These are phyloP conservation scores for Tephrocybe rancida DNA, from an alignment of 768 basidiomycete species.

Conservation along the genomic window DNA sequence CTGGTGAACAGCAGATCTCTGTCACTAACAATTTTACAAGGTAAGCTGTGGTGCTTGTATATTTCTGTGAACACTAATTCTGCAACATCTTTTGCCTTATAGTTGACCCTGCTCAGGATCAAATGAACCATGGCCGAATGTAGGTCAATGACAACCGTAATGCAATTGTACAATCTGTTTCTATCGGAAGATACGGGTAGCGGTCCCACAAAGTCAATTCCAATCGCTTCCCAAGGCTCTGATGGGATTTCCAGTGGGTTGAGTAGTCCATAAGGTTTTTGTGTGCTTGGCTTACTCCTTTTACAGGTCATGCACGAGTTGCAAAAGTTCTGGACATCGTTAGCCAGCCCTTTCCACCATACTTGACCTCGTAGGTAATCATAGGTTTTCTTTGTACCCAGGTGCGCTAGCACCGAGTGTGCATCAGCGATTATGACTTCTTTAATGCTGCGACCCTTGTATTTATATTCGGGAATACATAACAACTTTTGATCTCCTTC, in stretches of 20 bases:
- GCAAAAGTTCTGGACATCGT: not conserved
- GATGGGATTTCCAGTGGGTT: not conserved
- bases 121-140: not conserved
- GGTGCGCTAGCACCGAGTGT: slow-evolving; percentile 24
- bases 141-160: not conserved
- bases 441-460: slow-evolving; percentile 1
- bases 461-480: slow-evolving; percentile 15
- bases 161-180: not conserved
- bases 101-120: not conserved
- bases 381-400: slow-evolving; percentile 31
- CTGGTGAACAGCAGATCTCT: not conserved
- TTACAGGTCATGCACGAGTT: not conserved
- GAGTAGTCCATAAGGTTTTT: not conserved
- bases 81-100: not conserved
- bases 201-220: slow-evolving; percentile 1
- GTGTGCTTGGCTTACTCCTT: not conserved
- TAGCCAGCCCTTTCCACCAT: slow-evolving; percentile 20
- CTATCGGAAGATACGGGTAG: not conserved
- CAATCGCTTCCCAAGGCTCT: not conserved
- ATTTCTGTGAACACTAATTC: not conserved
- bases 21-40: not conserved
- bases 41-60: not conserved
- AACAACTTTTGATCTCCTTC: slow-evolving; percentile 1
- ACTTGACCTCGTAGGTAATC: slow-evolving; percentile 21
- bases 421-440: slow-evolving; percentile 28